Evolutionary conservation across 495 filamentous ascomycete genomes (phyloP).

Genomic region (Melanomma pulvis-pyrius): DNA sequence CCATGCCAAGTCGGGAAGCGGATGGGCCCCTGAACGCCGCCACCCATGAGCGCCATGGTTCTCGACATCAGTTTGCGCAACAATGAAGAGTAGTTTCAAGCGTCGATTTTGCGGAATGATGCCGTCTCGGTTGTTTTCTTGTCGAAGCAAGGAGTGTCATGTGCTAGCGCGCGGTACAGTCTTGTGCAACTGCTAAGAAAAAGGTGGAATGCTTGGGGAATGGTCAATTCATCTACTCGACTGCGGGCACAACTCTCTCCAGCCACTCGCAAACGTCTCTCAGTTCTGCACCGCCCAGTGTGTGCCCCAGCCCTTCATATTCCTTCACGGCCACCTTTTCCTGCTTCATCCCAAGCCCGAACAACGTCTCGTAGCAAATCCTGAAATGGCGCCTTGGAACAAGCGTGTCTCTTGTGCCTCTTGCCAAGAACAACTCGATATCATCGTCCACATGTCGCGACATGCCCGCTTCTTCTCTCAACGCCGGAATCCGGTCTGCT

Average conservation of each 20-base stretch:
- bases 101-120: too few relatives aligned
- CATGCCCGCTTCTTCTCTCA: slow-evolving; percentile 37
- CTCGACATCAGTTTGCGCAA: background rate
- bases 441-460: slow-evolving; percentile 37
- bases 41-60: background rate
- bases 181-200: background rate
- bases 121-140: too few relatives aligned
- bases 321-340: slow-evolving; percentile 38
- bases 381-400: slow-evolving; percentile 41
- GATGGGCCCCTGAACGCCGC: background rate
- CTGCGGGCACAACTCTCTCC: slow-evolving; percentile 38
- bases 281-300: slow-evolving; percentile 34
- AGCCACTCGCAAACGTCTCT: slow-evolving; percentile 42
- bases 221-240: slow-evolving; percentile 28
- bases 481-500: slow-evolving; percentile 28
- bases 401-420: slow-evolving; percentile 42
- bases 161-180: background rate
- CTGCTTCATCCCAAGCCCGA: slow-evolving; percentile 37
- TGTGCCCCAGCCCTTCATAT: slow-evolving; percentile 45
- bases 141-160: background rate
- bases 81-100: background rate
- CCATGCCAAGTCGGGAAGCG: slow-evolving; percentile 2
- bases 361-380: slow-evolving; percentile 37
- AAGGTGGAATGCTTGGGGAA: background rate
- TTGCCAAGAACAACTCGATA: slow-evolving; percentile 41